Conservation (phyloP, 768 basidiomycete genomes). For the Infundibulicybe gibba region DNA sequence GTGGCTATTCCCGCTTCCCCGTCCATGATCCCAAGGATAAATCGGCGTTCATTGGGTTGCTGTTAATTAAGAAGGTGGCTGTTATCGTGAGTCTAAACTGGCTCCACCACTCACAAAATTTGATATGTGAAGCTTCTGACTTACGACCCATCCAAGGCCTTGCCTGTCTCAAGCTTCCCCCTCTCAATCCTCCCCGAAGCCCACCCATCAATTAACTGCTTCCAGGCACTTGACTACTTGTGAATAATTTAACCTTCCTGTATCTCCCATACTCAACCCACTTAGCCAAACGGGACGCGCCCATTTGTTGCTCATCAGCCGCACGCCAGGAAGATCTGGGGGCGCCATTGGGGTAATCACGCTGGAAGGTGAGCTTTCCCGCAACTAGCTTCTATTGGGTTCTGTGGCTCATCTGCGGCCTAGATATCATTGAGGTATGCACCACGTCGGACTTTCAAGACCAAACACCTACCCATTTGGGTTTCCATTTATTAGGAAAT, state of each 20-base stretch:
- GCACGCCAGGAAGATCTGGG: conserved; percentile 75
- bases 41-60: conserved; percentile 71
- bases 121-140: conserved; percentile 58
- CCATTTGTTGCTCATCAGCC: conserved; percentile 83
- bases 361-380: conserved; percentile 59
- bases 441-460: neutral
- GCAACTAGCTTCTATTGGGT: neutral
- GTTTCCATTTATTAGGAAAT: conserved; percentile 86
- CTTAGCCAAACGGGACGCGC: conserved; percentile 89
- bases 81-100: neutral
- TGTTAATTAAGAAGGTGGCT: conserved; percentile 79
- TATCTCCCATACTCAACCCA: neutral
- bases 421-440: conserved; percentile 72
- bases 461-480: neutral
- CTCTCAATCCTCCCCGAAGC: conserved; percentile 91
- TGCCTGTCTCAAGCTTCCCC: conserved; percentile 70
- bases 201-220: conserved; percentile 82
- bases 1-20: conserved; percentile 91
- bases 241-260: conserved; percentile 24
- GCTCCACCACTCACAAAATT: conserved; percentile 1
- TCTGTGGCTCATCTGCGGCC: neutral
- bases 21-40: conserved; percentile 73
- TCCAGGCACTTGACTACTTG: conserved; percentile 95
- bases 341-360: conserved; percentile 92
- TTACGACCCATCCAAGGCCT: conserved; percentile 81